These are phyloP conservation scores for Achaetomium macrosporum DNA, from an alignment of 2,329 filamentous ascomycete species.

Conservation along the genomic window DNA sequence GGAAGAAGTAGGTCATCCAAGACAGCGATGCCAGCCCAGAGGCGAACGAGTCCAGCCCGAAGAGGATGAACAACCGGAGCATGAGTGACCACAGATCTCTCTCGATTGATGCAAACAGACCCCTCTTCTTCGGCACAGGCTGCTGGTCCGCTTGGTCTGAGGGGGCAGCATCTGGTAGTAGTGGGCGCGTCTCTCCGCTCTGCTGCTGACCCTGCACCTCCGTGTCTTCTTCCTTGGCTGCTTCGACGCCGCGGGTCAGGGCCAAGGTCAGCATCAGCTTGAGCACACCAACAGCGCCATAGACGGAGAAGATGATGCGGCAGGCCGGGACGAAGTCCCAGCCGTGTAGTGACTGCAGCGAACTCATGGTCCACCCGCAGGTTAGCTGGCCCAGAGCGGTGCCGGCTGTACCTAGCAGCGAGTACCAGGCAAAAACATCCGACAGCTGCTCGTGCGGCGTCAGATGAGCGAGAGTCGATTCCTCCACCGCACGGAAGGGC, in stretches of 20 bases:
- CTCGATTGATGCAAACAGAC: neutral
- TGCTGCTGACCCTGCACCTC: neutral
- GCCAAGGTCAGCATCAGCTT: neutral
- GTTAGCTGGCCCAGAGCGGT: conserved; percentile 48
- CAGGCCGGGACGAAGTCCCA: conserved; percentile 49
- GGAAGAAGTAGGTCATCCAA: conserved; percentile 53
- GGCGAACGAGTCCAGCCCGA: conserved; percentile 58
- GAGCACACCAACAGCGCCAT: neutral
- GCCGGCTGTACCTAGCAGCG: conserved; percentile 49
- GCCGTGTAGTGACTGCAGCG: conserved; percentile 36
- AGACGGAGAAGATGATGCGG: conserved; percentile 1
- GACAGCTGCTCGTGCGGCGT: conserved; percentile 48
- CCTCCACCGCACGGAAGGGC: conserved; percentile 61
- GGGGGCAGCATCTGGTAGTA: neutral
- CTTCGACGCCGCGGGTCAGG: neutral
- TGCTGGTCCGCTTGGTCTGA: neutral
- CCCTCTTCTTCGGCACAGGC: neutral
- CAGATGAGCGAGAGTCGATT: conserved; percentile 57
- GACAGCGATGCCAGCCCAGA: conserved; percentile 58
- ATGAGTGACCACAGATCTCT: neutral
- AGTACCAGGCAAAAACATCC: conserved; percentile 62
- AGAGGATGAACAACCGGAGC: conserved; percentile 51
- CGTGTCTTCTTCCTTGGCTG: neutral
- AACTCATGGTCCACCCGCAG: conserved; percentile 46
- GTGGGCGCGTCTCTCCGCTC: neutral